Evolutionary conservation across 257 asterid species (phyloP).

Genomic region (Paulownia fortunei): DNA sequence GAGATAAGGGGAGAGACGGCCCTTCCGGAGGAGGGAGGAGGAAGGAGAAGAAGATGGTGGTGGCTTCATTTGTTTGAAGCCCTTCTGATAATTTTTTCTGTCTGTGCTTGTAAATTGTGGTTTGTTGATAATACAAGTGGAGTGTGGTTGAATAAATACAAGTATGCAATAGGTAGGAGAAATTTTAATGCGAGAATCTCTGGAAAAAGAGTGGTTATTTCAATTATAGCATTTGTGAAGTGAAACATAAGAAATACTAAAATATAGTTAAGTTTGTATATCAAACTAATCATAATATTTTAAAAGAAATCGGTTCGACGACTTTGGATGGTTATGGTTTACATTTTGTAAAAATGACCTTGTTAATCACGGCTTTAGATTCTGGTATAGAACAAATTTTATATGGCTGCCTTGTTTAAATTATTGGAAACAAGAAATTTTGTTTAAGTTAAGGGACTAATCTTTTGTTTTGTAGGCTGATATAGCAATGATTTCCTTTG

Average conservation of each 20-base stretch:
- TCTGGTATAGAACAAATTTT: neutral
- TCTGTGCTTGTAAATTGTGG: neutral
- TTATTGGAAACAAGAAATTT: neutral
- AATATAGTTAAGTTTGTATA: neutral
- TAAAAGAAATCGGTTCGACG: neutral
- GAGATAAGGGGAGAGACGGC: constrained; percentile 55
- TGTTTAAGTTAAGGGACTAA: neutral
- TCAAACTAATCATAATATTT: neutral
- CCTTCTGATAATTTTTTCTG: neutral
- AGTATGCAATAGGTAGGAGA: constrained; percentile 30
- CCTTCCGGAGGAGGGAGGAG: constrained; percentile 45
- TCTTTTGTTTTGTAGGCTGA: neutral
- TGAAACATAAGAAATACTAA: constrained; percentile 30
- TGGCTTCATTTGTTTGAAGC: constrained; percentile 41
- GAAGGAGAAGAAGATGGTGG: constrained; percentile 48
- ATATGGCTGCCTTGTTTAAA: neutral
- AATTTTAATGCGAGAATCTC: neutral
- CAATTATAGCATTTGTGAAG: constrained; percentile 28
- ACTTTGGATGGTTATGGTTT: constrained; percentile 27
- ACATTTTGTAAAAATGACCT: neutral
- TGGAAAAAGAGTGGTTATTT: neutral
- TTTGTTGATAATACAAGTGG: neutral
- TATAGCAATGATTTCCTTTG: constrained; percentile 12
- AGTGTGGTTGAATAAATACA: constrained; percentile 44
- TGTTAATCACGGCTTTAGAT: neutral